phyloP scores from a whole-genome alignment of 805 yeast genomes.

The Candida glaebosa region DNA sequence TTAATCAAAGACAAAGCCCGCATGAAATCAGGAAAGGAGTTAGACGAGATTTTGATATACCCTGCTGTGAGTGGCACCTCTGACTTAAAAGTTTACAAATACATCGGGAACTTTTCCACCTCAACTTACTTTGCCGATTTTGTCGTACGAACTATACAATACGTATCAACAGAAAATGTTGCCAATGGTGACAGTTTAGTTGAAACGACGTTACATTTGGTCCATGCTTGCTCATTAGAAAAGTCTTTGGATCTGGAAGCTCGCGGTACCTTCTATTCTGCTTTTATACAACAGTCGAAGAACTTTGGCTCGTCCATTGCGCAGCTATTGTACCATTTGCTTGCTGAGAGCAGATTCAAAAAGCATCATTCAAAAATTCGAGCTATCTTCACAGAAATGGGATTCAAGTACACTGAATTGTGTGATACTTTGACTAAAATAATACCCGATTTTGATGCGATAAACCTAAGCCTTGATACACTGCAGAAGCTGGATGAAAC shows the following conservation, averaged over 20 bases:
- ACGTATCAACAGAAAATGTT: conserved; percentile 27
- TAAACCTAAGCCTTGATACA: conserved; percentile 16
- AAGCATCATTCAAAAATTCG: conserved; percentile 53
- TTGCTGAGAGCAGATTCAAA: conserved; percentile 39
- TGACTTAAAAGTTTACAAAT: conserved; percentile 36
- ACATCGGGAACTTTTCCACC: conserved; percentile 50
- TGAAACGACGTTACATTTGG: conserved; percentile 58
- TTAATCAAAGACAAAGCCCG: conserved; percentile 51
- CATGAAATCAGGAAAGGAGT: conserved; percentile 32
- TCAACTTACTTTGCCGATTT: conserved; percentile 53
- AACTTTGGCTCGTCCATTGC: conserved; percentile 35
- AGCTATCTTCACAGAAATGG: conserved; percentile 44
- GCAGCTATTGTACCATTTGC: conserved; percentile 31
- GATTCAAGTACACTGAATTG: conserved; percentile 20
- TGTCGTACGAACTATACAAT: conserved; percentile 47
- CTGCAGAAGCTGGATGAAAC: conserved; percentile 16
- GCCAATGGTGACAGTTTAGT: conserved; percentile 54
- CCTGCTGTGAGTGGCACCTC: conserved; percentile 44
- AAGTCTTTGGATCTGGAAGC: conserved; percentile 21
- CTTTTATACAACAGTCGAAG: conserved; percentile 28
- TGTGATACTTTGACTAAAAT: conserved; percentile 15
- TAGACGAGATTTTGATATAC: conserved; percentile 51
- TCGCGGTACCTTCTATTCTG: conserved; percentile 30
- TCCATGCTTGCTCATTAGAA: conserved; percentile 53
- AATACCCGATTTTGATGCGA: conserved; percentile 21